A percentile compares a stretch with the other conserved stretches of the same genome.
Evolutionary conservation across 176 grass and related monocot species (phyloP).

Genomic region (Juncus effusus): DNA sequence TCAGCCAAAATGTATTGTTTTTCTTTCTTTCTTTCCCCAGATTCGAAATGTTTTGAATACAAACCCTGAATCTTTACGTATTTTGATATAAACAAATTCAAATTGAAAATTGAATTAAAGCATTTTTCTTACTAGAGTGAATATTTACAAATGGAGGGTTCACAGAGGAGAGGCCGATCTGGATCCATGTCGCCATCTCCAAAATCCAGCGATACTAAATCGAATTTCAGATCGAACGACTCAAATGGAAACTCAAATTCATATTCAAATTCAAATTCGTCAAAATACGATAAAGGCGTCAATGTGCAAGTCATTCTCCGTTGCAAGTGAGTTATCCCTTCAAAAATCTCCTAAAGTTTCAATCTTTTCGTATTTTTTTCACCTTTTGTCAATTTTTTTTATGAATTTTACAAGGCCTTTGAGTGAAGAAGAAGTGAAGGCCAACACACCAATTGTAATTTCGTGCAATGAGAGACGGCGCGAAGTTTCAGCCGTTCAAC

Average conservation of each 20-base stretch:
- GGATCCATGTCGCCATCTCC: slow-evolving; percentile 65
- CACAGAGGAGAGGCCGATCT: slow-evolving; percentile 58
- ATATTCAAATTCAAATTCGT: slow-evolving; percentile 22
- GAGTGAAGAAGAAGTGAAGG: slow-evolving; percentile 82
- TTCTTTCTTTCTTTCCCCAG: slow-evolving; percentile 3
- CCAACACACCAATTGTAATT: slow-evolving; percentile 81
- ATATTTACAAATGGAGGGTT: slow-evolving; percentile 43
- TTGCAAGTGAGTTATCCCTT: slow-evolving; percentile 61
- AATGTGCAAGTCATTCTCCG: slow-evolving; percentile 99
- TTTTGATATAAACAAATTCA: slow-evolving; percentile 15
- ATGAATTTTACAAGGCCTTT: slow-evolving; percentile 53
- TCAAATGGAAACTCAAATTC: slow-evolving; percentile 47
- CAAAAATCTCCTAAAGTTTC: neutral
- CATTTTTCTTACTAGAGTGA: slow-evolving; percentile 23
- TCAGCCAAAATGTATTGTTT: slow-evolving; percentile 11
- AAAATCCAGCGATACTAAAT: slow-evolving; percentile 54
- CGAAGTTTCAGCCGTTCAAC: slow-evolving; percentile 83
- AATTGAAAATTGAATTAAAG: neutral
- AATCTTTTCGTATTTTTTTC: slow-evolving; percentile 2
- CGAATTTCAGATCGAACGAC: slow-evolving; percentile 68
- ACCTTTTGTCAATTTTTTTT: slow-evolving; percentile 21
- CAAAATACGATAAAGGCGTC: slow-evolving; percentile 81
- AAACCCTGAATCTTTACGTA: slow-evolving; percentile 13
- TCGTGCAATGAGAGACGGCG: slow-evolving; percentile 79
- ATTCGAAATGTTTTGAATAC: slow-evolving; percentile 24